Evolutionary conservation across 1,139 yeast genomes (phyloP).

Genomic region (Geotrichum bryndzae): DNA sequence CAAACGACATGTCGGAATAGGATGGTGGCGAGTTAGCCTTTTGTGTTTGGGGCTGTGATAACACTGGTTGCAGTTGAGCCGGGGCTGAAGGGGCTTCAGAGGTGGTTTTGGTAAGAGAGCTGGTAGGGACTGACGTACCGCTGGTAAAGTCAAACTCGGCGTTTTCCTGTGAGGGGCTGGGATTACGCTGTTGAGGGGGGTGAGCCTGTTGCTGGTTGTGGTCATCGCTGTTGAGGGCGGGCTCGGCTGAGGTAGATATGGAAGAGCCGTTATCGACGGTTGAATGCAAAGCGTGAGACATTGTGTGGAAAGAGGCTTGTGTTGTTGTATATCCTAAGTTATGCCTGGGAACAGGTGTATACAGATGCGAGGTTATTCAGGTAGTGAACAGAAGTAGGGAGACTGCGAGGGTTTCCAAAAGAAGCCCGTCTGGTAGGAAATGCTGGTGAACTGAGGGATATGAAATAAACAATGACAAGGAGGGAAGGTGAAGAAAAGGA

Average conservation of each 20-base stretch:
- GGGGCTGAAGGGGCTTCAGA: background rate
- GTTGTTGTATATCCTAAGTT: background rate
- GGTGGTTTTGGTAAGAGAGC: background rate
- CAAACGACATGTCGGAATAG: conserved; percentile 7
- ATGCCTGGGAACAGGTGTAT: background rate
- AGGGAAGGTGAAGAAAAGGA: too few species aligned
- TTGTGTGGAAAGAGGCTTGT: background rate
- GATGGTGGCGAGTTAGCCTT: background rate
- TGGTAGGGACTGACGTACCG: background rate
- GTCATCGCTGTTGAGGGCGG: background rate
- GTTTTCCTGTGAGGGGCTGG: background rate
- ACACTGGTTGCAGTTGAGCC: background rate
- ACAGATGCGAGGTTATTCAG: background rate
- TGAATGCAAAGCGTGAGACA: background rate
- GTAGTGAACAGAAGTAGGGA: background rate
- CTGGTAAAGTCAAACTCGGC: background rate
- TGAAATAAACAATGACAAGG: background rate
- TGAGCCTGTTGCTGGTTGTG: background rate
- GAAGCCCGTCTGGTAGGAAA: background rate
- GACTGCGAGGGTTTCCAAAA: background rate
- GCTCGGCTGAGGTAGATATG: background rate
- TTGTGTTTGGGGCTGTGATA: background rate
- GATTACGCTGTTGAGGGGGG: background rate
- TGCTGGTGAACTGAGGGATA: background rate
- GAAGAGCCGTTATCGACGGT: background rate